Base-by-base conservation (phyloP, 768 basidiomycete species). In the Holtermannia corniformis region DNA sequence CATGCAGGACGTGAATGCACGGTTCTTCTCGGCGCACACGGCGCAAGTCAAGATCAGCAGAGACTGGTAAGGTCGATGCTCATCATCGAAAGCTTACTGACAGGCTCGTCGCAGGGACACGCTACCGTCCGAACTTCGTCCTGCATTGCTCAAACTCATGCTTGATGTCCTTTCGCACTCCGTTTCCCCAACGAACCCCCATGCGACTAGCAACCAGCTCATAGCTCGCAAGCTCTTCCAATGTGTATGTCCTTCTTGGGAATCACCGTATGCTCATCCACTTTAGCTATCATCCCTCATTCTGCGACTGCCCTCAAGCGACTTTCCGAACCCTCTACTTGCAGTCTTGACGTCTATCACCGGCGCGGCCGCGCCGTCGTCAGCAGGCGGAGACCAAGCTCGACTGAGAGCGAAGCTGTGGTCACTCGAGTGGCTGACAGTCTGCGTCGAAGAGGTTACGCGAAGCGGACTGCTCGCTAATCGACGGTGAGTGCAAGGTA, bases 21-120 rank as follows among this genome's bases (percentile, higher is more conserved):
- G 91, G 68, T 96, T 93, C 78, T 93, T 89, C 64, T 89, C 90
- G 2, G 90, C 91, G 3, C 91, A 95, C 62, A 95, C 88, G 0
- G 81, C 85, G 2, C 88, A 92, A 66, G 86, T 92, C 56, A 96
- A 96, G 79, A 88, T 93, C 58, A 82, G 85, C 13, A 76, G 91
- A 58, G 91, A 93, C 70, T 93, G 90, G 90, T 91, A 41, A 28
- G 75, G 54, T 26, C 1, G n/a, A n/a, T n/a, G n/a, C n/a, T n/a
- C 4, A 26, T 48, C 24, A 23, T 46, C 26, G 4, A 21, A 5
- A 13, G 24, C 43, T 23, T 19, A 22, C 44, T 23, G 3, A 16
- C 45, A 3, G 20, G 25, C 4, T 45, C 26, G 44, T 26, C 51
- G 19, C 49, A 89, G 89, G 89, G 83, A 82, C n/a, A 71, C 78